Base-by-base conservation (phyloP, 1,139 yeast species). In the Suhomyces yuchorum region DNA sequence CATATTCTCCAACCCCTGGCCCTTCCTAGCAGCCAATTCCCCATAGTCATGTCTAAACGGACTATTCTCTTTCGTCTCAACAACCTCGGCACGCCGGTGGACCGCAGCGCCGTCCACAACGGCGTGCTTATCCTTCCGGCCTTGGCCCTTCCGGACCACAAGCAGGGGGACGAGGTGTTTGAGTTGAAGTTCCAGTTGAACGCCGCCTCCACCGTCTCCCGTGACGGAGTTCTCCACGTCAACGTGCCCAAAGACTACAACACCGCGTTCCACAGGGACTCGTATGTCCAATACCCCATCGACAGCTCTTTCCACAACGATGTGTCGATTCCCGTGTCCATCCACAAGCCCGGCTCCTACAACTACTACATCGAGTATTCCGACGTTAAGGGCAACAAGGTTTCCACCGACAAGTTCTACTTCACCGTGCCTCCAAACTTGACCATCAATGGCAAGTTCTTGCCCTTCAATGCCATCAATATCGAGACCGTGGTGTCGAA, bases 401-500 rank as follows among this genome's bases (percentile, higher is more conserved):
- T 66, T 55, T 68, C 77, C 2, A 83, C 95, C 2, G 70, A 81
- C 24, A 76, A 80, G 58, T 82, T 72, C 65, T 86, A 89, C 67
- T 88, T 92, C 66, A 85, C 82, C 37, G 96, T 87, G 6, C 91
- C 93, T 2, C 96, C 97, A 4, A 81, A 84, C 22, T 76, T 93
- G 51, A 69, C 72, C 39, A 71, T 88, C 50, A 75, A 80, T 45
- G 82, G 73, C 36, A 65, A 75, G 26, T 82, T 77, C 56, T 60
- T 92, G 19, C 85, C 93, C 1, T 78, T 92, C 60, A 88, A 92
- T 60, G 78, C 92, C n/a, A 77, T 93, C 55, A 85, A 89, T 46
- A 75, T 93, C 61, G 95, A 92, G 66, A 82, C 96, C 2, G 85
- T 93, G 34, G 81, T 93, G 9, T 88, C 97, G 39, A 93, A 93